Conservation (phyloP, 208 protist species). For the Angomonas deanei region DNA sequence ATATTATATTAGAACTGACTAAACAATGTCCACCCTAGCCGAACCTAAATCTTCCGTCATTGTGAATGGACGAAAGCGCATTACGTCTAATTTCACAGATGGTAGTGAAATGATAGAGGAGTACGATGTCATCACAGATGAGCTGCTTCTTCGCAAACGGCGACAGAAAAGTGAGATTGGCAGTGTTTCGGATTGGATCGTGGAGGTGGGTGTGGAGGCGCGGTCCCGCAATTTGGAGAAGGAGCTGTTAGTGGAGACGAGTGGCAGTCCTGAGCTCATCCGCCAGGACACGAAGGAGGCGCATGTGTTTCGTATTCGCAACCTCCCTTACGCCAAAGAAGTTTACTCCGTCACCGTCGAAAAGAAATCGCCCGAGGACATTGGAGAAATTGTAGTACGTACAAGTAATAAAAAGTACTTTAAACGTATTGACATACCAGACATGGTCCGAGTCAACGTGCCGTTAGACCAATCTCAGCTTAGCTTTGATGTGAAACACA, state of each 20-base stretch:
- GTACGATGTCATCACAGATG: conserved; percentile 91
- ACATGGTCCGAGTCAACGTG: conserved; percentile 59
- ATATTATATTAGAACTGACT: not conserved
- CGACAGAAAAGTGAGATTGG: conserved; percentile 73
- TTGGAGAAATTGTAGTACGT: conserved; percentile 88
- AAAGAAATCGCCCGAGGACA: conserved; percentile 18
- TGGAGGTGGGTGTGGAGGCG: conserved; percentile 83
- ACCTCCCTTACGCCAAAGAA: conserved; percentile 87
- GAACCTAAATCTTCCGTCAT: conserved; percentile 83
- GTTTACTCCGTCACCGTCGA: conserved; percentile 86
- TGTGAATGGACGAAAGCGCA: conserved; percentile 62
- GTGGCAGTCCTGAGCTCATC: conserved; percentile 72
- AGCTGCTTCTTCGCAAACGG: conserved; percentile 85
- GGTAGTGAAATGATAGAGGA: conserved; percentile 90
- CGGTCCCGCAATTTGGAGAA: conserved; percentile 45
- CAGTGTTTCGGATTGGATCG: conserved; percentile 70
- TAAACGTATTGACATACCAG: conserved; percentile 85
- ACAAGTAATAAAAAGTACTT: conserved; percentile 96
- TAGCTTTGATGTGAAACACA: conserved; percentile 82
- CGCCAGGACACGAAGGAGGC: conserved; percentile 76
- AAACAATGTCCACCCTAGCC: conserved; percentile 32
- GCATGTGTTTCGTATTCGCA: conserved; percentile 89
- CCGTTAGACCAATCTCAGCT: conserved; percentile 58
- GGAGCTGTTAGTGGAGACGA: conserved; percentile 67
- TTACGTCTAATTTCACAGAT: conserved; percentile 88